Percentiles rank a stretch among this genome's conserved stretches.
Evolutionary conservation across 345 rosid species (phyloP).

Genomic region (Populus deltoides): DNA sequence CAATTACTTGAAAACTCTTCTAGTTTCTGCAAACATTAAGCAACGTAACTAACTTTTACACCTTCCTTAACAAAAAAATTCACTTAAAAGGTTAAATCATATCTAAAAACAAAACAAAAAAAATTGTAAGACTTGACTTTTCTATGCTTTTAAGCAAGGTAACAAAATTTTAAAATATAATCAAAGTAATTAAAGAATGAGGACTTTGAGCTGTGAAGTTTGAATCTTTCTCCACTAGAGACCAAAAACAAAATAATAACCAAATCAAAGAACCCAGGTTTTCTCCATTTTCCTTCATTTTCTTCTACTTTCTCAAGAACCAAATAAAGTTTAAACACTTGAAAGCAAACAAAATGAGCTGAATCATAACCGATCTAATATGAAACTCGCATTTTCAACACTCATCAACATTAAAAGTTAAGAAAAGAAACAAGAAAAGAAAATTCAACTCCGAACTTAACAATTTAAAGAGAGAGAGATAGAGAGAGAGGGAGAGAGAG

Average conservation of each 20-base stretch:
- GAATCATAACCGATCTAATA: constrained; percentile 38
- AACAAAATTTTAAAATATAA: background rate
- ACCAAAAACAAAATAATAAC: background rate
- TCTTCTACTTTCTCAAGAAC: constrained; percentile 23
- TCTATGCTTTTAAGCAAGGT: background rate
- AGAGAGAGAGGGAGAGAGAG: background rate
- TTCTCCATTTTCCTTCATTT: constrained; percentile 8
- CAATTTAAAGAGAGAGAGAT: background rate
- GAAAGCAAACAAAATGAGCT: constrained; percentile 16
- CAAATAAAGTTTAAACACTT: constrained; percentile 13
- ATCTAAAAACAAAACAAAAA: background rate
- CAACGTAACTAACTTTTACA: background rate
- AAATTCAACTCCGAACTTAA: background rate
- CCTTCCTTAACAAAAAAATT: background rate
- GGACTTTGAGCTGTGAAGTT: background rate
- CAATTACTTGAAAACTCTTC: background rate
- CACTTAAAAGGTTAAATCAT: background rate
- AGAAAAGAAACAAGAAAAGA: background rate
- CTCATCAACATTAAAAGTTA: background rate
- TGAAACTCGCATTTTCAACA: constrained; percentile 3
- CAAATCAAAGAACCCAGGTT: constrained; percentile 3
- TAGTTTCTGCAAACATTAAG: background rate
- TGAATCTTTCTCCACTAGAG: background rate
- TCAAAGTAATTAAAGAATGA: background rate
- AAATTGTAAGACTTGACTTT: background rate